Base-by-base conservation (phyloP, 495 filamentous ascomycete genomes). In the Aspergillus sclerotiicarbonarius region DNA sequence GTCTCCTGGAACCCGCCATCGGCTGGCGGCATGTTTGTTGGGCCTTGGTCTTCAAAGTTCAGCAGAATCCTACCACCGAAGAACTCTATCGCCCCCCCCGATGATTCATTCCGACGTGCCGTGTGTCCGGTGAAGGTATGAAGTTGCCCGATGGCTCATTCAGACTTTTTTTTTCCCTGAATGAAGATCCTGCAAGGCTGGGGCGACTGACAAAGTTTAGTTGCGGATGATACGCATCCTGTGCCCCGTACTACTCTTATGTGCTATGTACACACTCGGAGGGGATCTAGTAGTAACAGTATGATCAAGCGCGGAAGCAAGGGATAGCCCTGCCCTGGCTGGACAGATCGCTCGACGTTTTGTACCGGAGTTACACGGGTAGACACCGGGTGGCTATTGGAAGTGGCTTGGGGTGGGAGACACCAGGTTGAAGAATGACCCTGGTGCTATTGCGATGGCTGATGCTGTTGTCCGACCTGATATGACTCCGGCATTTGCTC, bases 271-370 rank as follows among this genome's bases (percentile, higher is more conserved):
- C 12, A 6, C 15, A 20, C 6, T 39, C 6, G 30, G 45, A 19
- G 6, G 45, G 18, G 10, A 20, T 25, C 10, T 18, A 37, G 49
- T 52, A 39, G 35, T 53, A 37, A 6, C 33, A 43, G 21, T 50
- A 54, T 62, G 43, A 62, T 46, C 33, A 56, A 58, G 39, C 47
- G 32, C 59, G 8, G 29, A 64, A 54, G 62, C 56, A 64, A 64
- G 62, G 62, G 62, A 59, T 59, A 54, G 58, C 56, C 62, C 49
- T 61, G 62, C 56, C 16, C 52, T 9, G 48, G 56, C 55, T 37
- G 37, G 31, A 33, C 7, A 10, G 9, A 35, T 10, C 33, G 13
- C 33, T 39, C 51, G 8, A 37, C 37, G 12, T n/a, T 19, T 31
- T 41, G 51, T 47, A 47, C 45, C 33, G 13, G 37, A 41, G 37